Conservation (phyloP, 108 stramenopile species). For the Fragilaria crotonensis region DNA sequence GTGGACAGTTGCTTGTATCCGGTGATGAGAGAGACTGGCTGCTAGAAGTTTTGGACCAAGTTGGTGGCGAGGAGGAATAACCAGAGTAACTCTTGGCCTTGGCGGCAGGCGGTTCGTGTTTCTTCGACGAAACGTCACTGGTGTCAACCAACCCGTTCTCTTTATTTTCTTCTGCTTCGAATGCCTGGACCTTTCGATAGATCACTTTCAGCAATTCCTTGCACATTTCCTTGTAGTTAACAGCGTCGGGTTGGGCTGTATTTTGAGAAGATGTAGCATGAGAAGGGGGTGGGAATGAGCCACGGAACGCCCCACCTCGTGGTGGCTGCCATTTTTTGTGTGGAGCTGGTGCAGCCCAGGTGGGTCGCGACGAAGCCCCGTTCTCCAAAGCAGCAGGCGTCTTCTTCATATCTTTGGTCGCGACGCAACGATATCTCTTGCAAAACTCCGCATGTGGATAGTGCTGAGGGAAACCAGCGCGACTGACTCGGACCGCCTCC, state of each 20-base stretch:
- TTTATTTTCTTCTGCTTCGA: slow-evolving; percentile 12
- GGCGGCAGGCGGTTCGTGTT: slow-evolving; percentile 10
- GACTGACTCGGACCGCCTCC: slow-evolving; percentile 86
- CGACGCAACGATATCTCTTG: slow-evolving; percentile 54
- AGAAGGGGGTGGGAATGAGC: slow-evolving; percentile 69
- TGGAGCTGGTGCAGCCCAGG: no score
- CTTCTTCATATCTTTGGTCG: slow-evolving; percentile 67
- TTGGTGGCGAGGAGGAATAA: slow-evolving; percentile 10
- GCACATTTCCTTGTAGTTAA: slow-evolving; percentile 10
- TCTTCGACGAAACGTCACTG: background rate
- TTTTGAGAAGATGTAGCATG: no score
- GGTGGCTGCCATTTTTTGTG: slow-evolving; percentile 12
- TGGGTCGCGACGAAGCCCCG: slow-evolving; percentile 32
- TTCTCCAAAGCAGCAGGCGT: slow-evolving; percentile 40
- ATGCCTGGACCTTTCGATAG: slow-evolving; percentile 12
- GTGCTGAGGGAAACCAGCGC: slow-evolving; percentile 84
- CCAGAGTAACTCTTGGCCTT: slow-evolving; percentile 15
- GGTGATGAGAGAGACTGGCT: slow-evolving; percentile 67
- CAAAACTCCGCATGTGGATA: slow-evolving; percentile 73
- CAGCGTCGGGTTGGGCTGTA: no score
- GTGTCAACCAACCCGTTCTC: slow-evolving; percentile 23
- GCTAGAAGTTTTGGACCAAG: slow-evolving; percentile 61
- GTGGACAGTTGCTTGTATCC: slow-evolving; percentile 31
- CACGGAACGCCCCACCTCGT: slow-evolving; percentile 51
- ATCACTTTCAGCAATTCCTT: slow-evolving; percentile 24